These are phyloP conservation scores for Diospyros lotus DNA, from an alignment of 148 eudicot species.

Conservation along the genomic window DNA sequence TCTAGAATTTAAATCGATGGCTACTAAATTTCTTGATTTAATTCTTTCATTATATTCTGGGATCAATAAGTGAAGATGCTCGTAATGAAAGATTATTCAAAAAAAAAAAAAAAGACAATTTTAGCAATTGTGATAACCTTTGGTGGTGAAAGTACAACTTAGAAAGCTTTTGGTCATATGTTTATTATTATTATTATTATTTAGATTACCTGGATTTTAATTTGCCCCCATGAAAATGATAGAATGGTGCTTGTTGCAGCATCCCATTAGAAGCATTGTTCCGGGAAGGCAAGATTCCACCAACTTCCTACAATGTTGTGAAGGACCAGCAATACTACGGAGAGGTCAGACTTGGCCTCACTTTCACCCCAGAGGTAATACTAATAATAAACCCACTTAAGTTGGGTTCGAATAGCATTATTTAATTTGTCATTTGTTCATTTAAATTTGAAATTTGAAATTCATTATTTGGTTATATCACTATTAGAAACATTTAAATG, in stretches of 20 bases:
- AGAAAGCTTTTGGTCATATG: too few species aligned
- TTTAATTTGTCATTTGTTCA: too few species aligned
- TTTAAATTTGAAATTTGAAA: neutral
- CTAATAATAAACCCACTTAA: neutral
- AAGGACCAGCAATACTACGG: conserved; percentile 67
- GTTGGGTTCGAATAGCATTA: neutral
- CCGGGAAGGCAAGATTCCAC: conserved; percentile 41
- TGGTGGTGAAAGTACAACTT: too few species aligned
- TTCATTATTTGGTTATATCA: neutral
- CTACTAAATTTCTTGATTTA: too few species aligned
- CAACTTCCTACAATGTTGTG: conserved; percentile 55
- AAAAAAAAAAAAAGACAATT: too few species aligned
- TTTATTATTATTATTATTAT: too few species aligned
- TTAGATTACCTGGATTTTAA: neutral
- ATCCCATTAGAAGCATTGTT: conserved; percentile 50
- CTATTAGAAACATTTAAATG: neutral
- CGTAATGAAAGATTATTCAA: too few species aligned
- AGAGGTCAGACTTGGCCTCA: conserved; percentile 58
- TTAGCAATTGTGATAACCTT: too few species aligned
- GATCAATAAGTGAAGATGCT: rapidly evolving
- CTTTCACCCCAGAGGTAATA: conserved; percentile 57
- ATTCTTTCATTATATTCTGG: too few species aligned
- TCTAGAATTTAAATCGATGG: too few species aligned
- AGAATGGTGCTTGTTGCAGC: conserved; percentile 21
- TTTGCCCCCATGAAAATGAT: neutral